Evolutionary conservation across 768 basidiomycete species (phyloP).

Genomic region (Kwoniella dendrophila): DNA sequence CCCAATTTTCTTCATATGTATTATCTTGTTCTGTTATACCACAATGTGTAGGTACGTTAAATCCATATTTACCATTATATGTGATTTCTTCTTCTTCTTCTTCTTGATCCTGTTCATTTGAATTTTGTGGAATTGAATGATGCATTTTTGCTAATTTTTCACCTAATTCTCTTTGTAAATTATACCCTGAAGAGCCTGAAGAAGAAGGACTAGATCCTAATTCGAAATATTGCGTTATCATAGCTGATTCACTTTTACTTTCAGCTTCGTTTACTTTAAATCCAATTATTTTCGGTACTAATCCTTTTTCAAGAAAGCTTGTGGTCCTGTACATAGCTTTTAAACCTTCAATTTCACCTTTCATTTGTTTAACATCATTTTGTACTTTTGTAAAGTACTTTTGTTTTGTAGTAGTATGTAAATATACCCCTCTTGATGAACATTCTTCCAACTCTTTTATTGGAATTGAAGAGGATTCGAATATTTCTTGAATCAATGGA

Average conservation of each 20-base stretch:
- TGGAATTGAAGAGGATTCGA: background rate
- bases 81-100: conserved; percentile 5
- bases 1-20: conserved; percentile 47
- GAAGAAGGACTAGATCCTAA: conserved; percentile 9
- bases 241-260: conserved; percentile 32
- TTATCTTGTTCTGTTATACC: conserved; percentile 53
- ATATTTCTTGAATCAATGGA: conserved; percentile 20
- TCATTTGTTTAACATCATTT: conserved; percentile 22
- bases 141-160: conserved; percentile 46
- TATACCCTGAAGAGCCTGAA: background rate
- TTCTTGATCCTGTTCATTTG: conserved; percentile 7
- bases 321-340: conserved; percentile 24
- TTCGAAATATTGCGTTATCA: conserved; percentile 46
- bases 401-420: background rate
- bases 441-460: conserved; percentile 9
- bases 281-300: conserved; percentile 32
- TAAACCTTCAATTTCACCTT: conserved; percentile 27
- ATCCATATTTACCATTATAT: conserved; percentile 38
- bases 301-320: background rate
- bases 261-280: conserved; percentile 23
- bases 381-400: conserved; percentile 21
- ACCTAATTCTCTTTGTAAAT: conserved; percentile 37
- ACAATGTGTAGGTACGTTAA: conserved; percentile 48
- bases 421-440: conserved; percentile 7
- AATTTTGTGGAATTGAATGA: conserved; percentile 10